Evolutionary conservation across 2,329 filamentous ascomycete genomes (phyloP).

Genomic region (Aureobasidium leucospermi): DNA sequence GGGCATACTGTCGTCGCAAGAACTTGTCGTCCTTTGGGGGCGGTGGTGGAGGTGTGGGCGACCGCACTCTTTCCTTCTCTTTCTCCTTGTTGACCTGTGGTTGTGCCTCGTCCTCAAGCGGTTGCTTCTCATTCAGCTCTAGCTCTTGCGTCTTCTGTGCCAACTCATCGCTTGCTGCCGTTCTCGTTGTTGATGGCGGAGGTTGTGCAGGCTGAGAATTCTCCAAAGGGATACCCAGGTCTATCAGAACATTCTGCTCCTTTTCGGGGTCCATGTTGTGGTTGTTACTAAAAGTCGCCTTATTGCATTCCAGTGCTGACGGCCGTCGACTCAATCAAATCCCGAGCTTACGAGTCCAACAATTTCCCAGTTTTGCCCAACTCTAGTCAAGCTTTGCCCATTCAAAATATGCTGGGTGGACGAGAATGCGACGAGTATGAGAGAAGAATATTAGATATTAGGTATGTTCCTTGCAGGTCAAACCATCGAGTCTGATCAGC

Average conservation of each 20-base stretch:
- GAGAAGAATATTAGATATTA: not conserved
- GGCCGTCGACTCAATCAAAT: not conserved
- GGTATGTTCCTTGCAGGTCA: not conserved
- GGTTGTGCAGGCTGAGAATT: not conserved
- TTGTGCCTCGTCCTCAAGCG: not conserved
- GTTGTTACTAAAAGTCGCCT: not conserved
- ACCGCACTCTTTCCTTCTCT: conserved; percentile 14
- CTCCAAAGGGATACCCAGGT: conserved; percentile 5
- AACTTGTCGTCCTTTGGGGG: conserved; percentile 25
- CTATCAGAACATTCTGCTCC: conserved; percentile 4
- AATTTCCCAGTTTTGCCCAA: not conserved
- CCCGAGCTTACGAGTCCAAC: not conserved
- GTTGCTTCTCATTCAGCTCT: conserved; percentile 2
- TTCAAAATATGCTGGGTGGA: not conserved
- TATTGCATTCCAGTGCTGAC: not conserved
- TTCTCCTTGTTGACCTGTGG: not conserved
- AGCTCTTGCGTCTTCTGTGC: not conserved
- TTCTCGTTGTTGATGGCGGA: not conserved
- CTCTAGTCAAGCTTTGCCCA: not conserved
- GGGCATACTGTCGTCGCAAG: conserved; percentile 17
- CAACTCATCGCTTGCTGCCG: not conserved
- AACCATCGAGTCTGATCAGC: not conserved
- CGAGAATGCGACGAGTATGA: not conserved
- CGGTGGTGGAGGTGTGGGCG: conserved; percentile 25
- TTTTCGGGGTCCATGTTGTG: not conserved